A percentile compares a stretch with the other conserved stretches of the same genome.
Evolutionary conservation across 768 basidiomycete species (phyloP).

Genomic region (Tricholomella constricta): DNA sequence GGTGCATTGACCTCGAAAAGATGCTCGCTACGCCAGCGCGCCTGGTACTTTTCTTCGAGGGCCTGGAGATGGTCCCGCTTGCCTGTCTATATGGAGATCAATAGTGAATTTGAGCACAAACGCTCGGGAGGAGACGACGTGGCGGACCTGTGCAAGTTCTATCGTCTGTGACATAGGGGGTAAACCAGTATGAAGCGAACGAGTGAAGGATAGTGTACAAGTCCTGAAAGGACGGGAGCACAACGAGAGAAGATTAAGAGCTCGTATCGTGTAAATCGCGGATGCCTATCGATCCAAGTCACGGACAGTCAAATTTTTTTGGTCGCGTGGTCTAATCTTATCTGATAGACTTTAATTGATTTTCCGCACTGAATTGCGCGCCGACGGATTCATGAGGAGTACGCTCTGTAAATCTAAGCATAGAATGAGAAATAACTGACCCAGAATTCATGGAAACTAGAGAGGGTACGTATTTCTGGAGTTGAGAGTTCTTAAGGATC

Average conservation of each 20-base stretch:
- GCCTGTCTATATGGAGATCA: conserved; percentile 66
- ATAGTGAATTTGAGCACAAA: neutral
- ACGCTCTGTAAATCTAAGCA: too few species aligned
- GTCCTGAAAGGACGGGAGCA: conserved; percentile 31
- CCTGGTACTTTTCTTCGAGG: conserved; percentile 85
- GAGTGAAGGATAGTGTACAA: conserved; percentile 35
- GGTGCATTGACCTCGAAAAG: conserved; percentile 90
- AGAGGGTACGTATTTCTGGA: too few species aligned
- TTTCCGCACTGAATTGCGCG: too few species aligned
- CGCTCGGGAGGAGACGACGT: neutral
- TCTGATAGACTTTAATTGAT: too few species aligned
- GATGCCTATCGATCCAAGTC: conserved; percentile 21
- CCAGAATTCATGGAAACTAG: too few species aligned
- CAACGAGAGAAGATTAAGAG: conserved; percentile 24
- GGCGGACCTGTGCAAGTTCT: conserved; percentile 59
- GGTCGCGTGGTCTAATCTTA: conserved; percentile 14
- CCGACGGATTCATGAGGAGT: too few species aligned
- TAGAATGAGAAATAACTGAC: too few species aligned
- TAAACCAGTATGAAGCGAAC: conserved; percentile 14
- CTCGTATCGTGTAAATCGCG: conserved; percentile 21
- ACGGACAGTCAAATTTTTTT: conserved; percentile 13
- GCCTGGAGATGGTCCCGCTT: conserved; percentile 88
- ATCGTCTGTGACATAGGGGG: conserved; percentile 61
- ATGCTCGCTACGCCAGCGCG: conserved; percentile 73
- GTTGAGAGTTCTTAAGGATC: too few species aligned